Percentiles rank a stretch among this genome's conserved stretches.
These are phyloP conservation scores for Chaetomiaceae sp. DNA, from an alignment of 2,329 filamentous ascomycete species.

Conservation along the genomic window DNA sequence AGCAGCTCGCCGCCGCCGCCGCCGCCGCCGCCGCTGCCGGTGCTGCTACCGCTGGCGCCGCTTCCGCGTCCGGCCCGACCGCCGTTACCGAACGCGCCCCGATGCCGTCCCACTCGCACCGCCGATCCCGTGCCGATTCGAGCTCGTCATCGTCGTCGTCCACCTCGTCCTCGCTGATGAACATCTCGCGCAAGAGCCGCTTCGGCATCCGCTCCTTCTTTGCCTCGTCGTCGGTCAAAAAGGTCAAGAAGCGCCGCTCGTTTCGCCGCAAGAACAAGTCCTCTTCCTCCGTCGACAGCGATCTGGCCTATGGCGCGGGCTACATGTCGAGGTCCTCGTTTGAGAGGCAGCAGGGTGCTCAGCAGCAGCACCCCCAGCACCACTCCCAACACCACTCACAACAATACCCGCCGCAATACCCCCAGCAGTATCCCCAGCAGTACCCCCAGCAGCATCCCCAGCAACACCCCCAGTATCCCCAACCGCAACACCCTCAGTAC, in stretches of 20 bases:
- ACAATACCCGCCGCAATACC: conserved; percentile 12
- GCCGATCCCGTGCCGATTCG: conserved; percentile 29
- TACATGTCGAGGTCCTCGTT: conserved; percentile 32
- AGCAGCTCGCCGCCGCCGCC: conserved; percentile 32
- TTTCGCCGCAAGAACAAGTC: conserved; percentile 48
- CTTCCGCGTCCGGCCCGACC: conserved; percentile 9
- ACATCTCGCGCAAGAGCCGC: conserved; percentile 31
- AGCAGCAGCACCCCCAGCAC: conserved; percentile 12
- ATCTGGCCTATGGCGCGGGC: conserved; percentile 52
- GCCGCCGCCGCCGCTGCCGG: conserved; percentile 17
- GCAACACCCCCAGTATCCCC: conserved; percentile 1
- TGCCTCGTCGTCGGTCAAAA: conserved; percentile 24
- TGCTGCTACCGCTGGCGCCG: no score
- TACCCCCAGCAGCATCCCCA: background rate
- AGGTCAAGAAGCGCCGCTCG: conserved; percentile 38
- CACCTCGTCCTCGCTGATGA: conserved; percentile 32
- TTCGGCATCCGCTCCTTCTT: conserved; percentile 33
- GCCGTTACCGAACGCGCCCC: conserved; percentile 6
- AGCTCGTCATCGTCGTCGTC: conserved; percentile 31
- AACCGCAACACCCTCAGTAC: background rate
- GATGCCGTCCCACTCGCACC: conserved; percentile 13
- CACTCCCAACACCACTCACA: background rate
- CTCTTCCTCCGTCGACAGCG: conserved; percentile 51
- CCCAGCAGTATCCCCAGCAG: conserved; percentile 15
- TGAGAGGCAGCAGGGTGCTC: conserved; percentile 10